These are phyloP conservation scores for Erodium texanum DNA, from an alignment of 441 rosid genomes.

Conservation along the genomic window DNA sequence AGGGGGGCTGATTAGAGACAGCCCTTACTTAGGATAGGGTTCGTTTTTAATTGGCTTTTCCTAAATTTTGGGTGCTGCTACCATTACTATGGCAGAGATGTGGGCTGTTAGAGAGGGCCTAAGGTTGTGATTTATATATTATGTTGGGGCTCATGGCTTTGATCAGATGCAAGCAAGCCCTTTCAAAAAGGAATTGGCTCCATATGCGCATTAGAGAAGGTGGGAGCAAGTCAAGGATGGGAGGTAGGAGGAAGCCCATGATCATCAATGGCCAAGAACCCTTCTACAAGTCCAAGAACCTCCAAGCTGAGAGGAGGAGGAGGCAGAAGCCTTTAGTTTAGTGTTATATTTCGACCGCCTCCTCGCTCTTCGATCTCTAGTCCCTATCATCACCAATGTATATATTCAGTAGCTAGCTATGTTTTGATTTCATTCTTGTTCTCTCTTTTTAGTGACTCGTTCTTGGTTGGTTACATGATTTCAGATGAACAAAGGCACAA, in stretches of 20 bases:
- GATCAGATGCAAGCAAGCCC: no score
- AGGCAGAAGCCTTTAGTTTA: slow-evolving; percentile 67
- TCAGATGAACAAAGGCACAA: slow-evolving; percentile 76
- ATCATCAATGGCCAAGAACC: slow-evolving; percentile 19
- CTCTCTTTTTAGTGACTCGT: not conserved
- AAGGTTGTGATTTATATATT: no score
- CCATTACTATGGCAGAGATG: no score
- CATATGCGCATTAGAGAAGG: no score
- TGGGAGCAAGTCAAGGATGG: slow-evolving; percentile 21
- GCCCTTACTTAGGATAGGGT: no score
- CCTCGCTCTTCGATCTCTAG: slow-evolving; percentile 54
- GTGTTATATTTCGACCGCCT: slow-evolving; percentile 47
- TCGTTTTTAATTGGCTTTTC: no score
- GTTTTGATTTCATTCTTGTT: not conserved
- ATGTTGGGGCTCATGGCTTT: no score
- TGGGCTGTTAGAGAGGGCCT: no score
- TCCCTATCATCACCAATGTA: slow-evolving; percentile 77
- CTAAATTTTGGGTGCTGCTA: no score
- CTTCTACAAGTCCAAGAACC: slow-evolving; percentile 65
- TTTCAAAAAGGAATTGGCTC: no score
- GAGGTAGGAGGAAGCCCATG: slow-evolving; percentile 17
- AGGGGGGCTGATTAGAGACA: no score
- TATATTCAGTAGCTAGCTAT: not conserved
- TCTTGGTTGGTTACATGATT: not conserved
- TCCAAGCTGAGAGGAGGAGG: slow-evolving; percentile 65